phyloP scores from a whole-genome alignment of 768 basidiomycete species.

The Boletus vermiculosoides region DNA sequence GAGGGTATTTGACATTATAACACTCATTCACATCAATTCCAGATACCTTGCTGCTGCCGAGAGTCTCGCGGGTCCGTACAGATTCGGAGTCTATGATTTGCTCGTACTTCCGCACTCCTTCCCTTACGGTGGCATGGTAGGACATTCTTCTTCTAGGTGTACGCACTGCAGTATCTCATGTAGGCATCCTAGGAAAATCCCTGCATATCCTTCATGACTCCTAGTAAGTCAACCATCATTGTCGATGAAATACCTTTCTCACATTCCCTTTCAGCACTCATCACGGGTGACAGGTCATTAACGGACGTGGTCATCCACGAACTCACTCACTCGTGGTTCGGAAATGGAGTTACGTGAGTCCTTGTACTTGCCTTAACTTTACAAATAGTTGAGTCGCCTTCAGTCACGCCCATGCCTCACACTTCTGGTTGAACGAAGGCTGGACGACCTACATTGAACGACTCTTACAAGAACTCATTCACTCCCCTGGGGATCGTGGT shows the following conservation, averaged over 20 bases:
- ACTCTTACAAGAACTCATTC: slow-evolving; percentile 64
- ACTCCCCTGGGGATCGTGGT: slow-evolving; percentile 73
- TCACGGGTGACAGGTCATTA: slow-evolving; percentile 82
- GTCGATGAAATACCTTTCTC: not conserved
- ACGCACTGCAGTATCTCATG: not conserved
- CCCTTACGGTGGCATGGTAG: slow-evolving; percentile 88
- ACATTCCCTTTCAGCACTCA: slow-evolving; percentile 48
- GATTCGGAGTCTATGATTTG: slow-evolving; percentile 86
- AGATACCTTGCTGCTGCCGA: slow-evolving; percentile 78
- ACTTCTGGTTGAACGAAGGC: slow-evolving; percentile 91
- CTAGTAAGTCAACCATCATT: slow-evolving; percentile 48
- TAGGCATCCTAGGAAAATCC: slow-evolving; percentile 68
- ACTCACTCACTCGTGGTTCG: slow-evolving; percentile 85
- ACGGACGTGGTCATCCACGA: slow-evolving; percentile 92
- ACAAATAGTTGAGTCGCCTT: not conserved
- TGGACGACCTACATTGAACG: slow-evolving; percentile 96
- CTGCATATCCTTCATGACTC: slow-evolving; percentile 84
- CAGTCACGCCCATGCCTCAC: slow-evolving; percentile 68
- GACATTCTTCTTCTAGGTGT: not conserved
- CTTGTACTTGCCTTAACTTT: slow-evolving; percentile 8
- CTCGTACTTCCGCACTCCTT: slow-evolving; percentile 89
- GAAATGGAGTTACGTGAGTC: slow-evolving; percentile 79
- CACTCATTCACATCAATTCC: not conserved
- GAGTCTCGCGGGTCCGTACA: slow-evolving; percentile 68
- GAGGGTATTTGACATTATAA: not conserved